Evolutionary conservation across 1,284 basidiomycete genomes (phyloP).

Genomic region (Irpex sp.): DNA sequence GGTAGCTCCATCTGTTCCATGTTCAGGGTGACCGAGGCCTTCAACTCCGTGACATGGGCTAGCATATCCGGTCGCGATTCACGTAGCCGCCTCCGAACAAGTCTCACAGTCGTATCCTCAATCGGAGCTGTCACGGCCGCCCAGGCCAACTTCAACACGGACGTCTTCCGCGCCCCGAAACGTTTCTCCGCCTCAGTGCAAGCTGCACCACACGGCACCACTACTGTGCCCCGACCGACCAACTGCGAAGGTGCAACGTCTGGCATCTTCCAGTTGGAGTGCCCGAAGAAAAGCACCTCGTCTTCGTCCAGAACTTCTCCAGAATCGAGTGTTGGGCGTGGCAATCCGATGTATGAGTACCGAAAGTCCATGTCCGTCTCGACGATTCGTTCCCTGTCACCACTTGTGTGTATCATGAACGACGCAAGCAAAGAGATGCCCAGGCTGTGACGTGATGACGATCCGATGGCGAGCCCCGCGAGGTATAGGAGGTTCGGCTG

Average conservation of each 20-base stretch:
- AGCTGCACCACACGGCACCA: background rate
- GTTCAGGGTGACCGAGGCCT: background rate
- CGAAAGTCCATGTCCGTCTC: conserved; percentile 4
- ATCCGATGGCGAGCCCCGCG: conserved; percentile 1
- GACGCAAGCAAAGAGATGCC: conserved; percentile 2
- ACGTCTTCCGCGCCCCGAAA: background rate
- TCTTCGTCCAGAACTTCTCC: background rate
- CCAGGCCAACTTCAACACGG: background rate
- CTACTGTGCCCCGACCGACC: conserved; percentile 5
- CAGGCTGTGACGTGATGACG: background rate
- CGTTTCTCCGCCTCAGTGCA: background rate
- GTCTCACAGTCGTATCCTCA: background rate
- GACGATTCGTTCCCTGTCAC: background rate
- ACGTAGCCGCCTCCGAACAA: background rate
- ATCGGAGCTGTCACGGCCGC: background rate
- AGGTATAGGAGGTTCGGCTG: conserved; percentile 4
- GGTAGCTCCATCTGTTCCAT: conserved; percentile 6
- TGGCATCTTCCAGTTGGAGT: background rate
- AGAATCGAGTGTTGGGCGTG: background rate
- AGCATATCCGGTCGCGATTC: background rate
- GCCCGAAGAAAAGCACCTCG: background rate
- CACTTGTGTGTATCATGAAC: background rate
- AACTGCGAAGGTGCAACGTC: background rate
- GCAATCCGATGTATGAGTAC: background rate
- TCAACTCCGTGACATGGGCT: background rate